Base-by-base conservation (phyloP, 345 rosid genomes). In the Rhizophora apiculata region DNA sequence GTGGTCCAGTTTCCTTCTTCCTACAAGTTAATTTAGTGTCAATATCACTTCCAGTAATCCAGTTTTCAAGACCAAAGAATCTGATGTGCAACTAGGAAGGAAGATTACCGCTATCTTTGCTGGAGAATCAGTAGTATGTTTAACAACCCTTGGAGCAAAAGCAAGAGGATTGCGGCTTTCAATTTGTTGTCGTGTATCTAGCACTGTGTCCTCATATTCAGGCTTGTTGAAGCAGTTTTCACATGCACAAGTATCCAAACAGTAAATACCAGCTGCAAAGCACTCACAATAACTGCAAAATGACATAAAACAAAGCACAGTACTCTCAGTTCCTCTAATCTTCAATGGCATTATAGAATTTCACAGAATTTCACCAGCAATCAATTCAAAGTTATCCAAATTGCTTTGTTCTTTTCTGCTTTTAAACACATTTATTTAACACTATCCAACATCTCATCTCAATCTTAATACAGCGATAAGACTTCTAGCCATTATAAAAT, bases 121-220 rank as follows among this genome's bases (percentile, higher is more conserved):
- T 21, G 70, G 66, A 62, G 77, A 75, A 60, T 62, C 61, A 32
- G 54, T 39, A 26, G 46, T 63, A 10, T 46, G 63, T 4, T 61
- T 56, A 30, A 79, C 79, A 65, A 84, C 74, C 62, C 74, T 76
- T 6, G 84, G 82, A 71, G 88, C 79, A 62, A 84, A 82, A 71
- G 85, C 85, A 69, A 68, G 76, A 53, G 84, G 84, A 72, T 84
- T 76, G 68, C 85, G 88, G 43, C 36, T 30, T 80, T 82, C 76
- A 53, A 76, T 74, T 61, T 71, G 68, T 61, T 82, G 37, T 37
- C 79, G 76, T 4, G 27, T 46, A 68, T 76, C 84, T 27, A 39
- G 65, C 67, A 84, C 81, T 8, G 60, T 61, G 60, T 80, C 88
- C 54, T 80, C 84, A 27, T 80, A 78, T 3, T 80, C 82, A 13